These are phyloP conservation scores for Epichloe coenophiala DNA, from an alignment of 2,329 filamentous ascomycete genomes.

Conservation along the genomic window DNA sequence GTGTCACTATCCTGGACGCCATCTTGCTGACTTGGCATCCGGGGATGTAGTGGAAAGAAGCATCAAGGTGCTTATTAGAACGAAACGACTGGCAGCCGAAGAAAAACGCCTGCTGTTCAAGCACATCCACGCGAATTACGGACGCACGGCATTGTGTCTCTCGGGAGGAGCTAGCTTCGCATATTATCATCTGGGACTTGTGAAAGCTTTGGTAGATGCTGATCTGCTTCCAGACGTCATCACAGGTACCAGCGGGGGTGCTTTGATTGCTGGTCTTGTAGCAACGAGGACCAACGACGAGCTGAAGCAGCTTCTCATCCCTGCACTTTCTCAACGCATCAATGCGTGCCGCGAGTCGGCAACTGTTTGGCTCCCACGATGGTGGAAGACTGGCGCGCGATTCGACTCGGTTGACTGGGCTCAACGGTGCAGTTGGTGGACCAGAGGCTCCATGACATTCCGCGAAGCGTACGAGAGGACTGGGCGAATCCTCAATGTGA, in stretches of 20 bases:
- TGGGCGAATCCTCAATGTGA: constrained; percentile 87
- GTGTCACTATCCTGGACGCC: too few relatives aligned
- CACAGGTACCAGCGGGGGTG: constrained; percentile 89
- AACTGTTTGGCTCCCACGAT: constrained; percentile 63
- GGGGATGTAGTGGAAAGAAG: constrained; percentile 41
- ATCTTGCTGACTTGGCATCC: background rate
- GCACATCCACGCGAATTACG: constrained; percentile 79
- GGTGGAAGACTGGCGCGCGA: constrained; percentile 84
- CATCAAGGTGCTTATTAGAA: constrained; percentile 55
- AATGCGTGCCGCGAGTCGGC: constrained; percentile 72
- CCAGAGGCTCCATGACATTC: constrained; percentile 82
- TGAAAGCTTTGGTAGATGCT: constrained; percentile 78
- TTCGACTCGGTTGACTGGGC: constrained; percentile 95
- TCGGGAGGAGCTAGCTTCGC: constrained; percentile 91
- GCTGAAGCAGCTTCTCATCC: constrained; percentile 70
- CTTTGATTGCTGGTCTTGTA: constrained; percentile 73
- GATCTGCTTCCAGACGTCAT: constrained; percentile 83
- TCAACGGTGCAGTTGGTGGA: constrained; percentile 74
- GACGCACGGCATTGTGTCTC: constrained; percentile 80
- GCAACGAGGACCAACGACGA: constrained; percentile 88
- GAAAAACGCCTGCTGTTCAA: constrained; percentile 77
- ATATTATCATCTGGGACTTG: constrained; percentile 91
- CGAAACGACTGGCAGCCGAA: constrained; percentile 51
- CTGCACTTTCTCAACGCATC: constrained; percentile 73
- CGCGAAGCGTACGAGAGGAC: constrained; percentile 88